phyloP scores from a whole-genome alignment of 495 filamentous ascomycete genomes.

The Aspergillus homomorphus region DNA sequence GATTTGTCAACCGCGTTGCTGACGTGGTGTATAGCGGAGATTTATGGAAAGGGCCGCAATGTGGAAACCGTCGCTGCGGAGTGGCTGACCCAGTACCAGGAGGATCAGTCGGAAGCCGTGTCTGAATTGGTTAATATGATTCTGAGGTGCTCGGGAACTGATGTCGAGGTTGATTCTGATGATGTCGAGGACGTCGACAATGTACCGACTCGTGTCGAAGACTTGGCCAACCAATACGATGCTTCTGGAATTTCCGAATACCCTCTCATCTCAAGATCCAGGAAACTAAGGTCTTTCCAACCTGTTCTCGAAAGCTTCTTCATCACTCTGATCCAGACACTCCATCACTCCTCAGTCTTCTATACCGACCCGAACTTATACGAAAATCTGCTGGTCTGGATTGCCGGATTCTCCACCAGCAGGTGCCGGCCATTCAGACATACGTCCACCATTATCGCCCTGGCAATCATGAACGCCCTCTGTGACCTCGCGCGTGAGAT shows the following conservation, averaged over 20 bases:
- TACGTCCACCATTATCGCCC: conserved; percentile 77
- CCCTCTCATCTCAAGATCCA: conserved; percentile 81
- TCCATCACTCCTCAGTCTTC: conserved; percentile 70
- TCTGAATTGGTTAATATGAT: conserved; percentile 87
- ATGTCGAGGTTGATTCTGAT: conserved; percentile 65
- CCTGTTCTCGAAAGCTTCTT: conserved; percentile 75
- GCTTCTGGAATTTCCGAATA: conserved; percentile 82
- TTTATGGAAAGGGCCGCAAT: conserved; percentile 69
- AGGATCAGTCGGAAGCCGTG: conserved; percentile 63
- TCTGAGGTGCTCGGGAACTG: conserved; percentile 76
- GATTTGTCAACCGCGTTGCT: conserved; percentile 10
- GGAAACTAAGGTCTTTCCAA: conserved; percentile 69
- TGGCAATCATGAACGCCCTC: conserved; percentile 70
- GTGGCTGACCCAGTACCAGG: conserved; percentile 74
- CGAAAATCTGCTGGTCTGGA: conserved; percentile 83
- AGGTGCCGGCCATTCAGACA: conserved; percentile 84
- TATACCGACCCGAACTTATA: conserved; percentile 72
- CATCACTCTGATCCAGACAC: conserved; percentile 62
- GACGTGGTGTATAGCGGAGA: conserved; percentile 55
- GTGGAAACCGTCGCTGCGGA: conserved; percentile 73
- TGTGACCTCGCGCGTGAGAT: conserved; percentile 60
- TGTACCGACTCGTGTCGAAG: conserved; percentile 60
- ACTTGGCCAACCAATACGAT: conserved; percentile 79
- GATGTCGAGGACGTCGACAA: conserved; percentile 87
- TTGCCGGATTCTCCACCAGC: conserved; percentile 80